Evolutionary conservation across 768 basidiomycete genomes (phyloP), one percentile per base, ranked within the genome.

Genomic region (Tylopilus vinaceipallidus): DNA sequence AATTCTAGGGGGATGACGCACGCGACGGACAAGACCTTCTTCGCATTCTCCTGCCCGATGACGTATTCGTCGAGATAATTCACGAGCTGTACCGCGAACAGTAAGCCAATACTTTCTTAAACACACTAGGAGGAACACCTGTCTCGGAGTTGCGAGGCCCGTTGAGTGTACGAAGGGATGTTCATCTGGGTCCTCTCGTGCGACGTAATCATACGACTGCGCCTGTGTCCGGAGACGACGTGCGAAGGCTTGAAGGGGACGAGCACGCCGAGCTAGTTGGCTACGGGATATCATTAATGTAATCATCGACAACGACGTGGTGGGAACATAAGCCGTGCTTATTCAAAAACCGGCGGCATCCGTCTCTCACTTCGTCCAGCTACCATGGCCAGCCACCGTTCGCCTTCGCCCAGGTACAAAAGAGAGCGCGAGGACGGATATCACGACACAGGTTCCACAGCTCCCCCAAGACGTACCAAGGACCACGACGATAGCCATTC

Each of bases 1-100:
- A 41, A 39, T 45, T 39, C 23, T 12, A 24, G 24, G n/a, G 10
- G 20, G 14, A 24, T 40, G 36, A 81, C 91, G 65, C 70, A 93
- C 92, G 94, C 95, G 40, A 98, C 95, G 32, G 91, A 89, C 27
- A 98, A 79, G 20, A 90, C 86, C 64, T 93, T 92, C 80, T 98
- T 98, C 3, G 95, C 94, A 51, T 77, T 80, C 57, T 91, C 88
- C 65, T 98, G 95, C 1, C 95, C 95, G 16, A 98, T 79, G 32
- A 98, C 83, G 62, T 86, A 97, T 62, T 91, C 84, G 57, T 91
- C 85, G 33, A 97, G 79, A 66, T 91, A 94, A 63, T 86, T 79
- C 7, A 84, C 85, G 37, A 95, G 80, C 91, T 95, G 24, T 42
- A 34, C 20, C 40, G 4, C 19, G 27, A 49, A 23, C 23, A 17